These are phyloP conservation scores for Solanum sejunctum DNA, from an alignment of 257 asterid genomes.

Conservation along the genomic window DNA sequence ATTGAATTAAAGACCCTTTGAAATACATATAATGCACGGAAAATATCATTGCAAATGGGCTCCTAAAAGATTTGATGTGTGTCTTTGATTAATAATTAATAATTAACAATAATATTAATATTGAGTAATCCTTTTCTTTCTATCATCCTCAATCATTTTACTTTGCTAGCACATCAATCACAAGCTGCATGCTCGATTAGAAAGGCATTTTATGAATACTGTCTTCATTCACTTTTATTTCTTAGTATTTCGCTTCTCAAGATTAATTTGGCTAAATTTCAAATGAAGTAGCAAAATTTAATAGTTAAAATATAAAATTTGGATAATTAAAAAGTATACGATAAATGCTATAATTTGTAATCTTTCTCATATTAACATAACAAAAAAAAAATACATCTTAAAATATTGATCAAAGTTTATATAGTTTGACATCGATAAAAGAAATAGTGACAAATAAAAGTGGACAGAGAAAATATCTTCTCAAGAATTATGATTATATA, in stretches of 20 bases:
- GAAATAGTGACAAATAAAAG: no score
- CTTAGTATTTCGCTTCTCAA: accelerated
- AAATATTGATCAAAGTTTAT: no score
- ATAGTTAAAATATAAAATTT: no score
- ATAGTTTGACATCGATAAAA: no score
- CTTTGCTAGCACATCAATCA: background rate
- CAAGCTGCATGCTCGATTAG: background rate
- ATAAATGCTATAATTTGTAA: no score
- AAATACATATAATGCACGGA: background rate
- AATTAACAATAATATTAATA: background rate
- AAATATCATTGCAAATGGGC: background rate
- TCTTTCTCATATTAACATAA: no score
- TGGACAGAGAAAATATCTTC: background rate
- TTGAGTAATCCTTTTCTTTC: background rate
- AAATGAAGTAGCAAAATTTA: no score
- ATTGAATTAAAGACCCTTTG: background rate
- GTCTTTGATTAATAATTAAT: background rate
- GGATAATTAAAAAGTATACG: no score
- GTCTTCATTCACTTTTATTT: no score
- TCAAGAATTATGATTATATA: background rate
- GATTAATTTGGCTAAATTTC: no score
- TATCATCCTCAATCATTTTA: background rate
- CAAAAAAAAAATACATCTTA: no score
- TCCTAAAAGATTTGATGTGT: background rate
- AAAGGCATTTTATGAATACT: background rate